Evolutionary conservation across 805 yeast species (phyloP), one percentile per base, ranked within the genome.

Genomic region (Saccharomycopsis fermentans): DNA sequence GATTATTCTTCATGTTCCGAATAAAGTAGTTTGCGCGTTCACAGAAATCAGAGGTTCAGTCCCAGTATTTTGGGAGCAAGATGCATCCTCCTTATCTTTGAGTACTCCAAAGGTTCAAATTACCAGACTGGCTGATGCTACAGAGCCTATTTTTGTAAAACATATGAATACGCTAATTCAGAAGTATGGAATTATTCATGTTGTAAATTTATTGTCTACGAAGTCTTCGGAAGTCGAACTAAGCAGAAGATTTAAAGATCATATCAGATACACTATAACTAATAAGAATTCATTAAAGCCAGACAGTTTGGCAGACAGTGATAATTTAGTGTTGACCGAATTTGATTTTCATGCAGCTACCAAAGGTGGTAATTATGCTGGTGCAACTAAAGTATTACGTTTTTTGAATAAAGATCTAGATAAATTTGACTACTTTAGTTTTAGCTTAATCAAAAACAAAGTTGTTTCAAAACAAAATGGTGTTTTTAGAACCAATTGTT

Each of bases 11-110:
- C 80, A 81, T 69, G 66, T 76, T 74, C 76, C 68, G 67, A 71
- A 65, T 66, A 73, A 67, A 67, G 80, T 71, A 73, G 80, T 76
- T 6, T 90, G 81, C 68, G 82, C 97, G 1, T 91, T 84, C 70
- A 80, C 86, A 0, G 96, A 91, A 70, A 82, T 94, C n/a, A 78
- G 99, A 69, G 99, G 99, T 11, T 86, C 96, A 19, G 91, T 94
- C 3, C 99, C 99, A 0, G 78, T 92, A 1, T 94, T 94, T 67
- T 94, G 99, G 99, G 99, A 94, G 69, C 99, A 94, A 71, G 97
- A 91, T 66, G 83, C 95, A 1, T 87, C 96, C 2, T 73, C 92
- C 61, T 81, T 94, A n/a, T 62, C 63, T 6, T 48, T 62, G 19
- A 47, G 57, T n/a, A 62, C 56, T 62, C 96, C 97, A 24, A 94